Conservation (phyloP, 768 basidiomycete species). For the Trichaptum fuscoviolaceum region DNA sequence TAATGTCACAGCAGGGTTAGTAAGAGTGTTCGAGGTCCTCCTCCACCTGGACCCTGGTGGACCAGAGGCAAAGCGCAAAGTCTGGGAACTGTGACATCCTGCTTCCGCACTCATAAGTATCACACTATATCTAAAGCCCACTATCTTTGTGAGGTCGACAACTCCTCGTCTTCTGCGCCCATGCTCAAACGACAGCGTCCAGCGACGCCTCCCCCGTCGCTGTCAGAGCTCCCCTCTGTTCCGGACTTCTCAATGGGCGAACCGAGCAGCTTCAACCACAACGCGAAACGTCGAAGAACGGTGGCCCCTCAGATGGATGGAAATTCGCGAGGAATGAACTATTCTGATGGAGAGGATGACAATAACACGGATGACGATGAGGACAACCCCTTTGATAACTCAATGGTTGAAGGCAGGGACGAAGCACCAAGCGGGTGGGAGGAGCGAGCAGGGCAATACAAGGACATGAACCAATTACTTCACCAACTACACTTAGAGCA, state of each 20-base stretch:
- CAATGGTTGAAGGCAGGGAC: conserved; percentile 23
- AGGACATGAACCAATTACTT: conserved; percentile 56
- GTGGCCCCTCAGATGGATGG: conserved; percentile 50
- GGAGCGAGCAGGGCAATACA: conserved; percentile 39
- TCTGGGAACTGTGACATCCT: neutral
- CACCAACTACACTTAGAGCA: conserved; percentile 66
- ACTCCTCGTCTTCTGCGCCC: neutral
- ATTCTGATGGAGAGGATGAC: conserved; percentile 13
- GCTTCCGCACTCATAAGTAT: neutral
- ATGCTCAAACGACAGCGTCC: conserved; percentile 20
- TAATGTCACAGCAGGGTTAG: too few species aligned
- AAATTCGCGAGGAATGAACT: conserved; percentile 41
- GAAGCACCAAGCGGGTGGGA: conserved; percentile 13
- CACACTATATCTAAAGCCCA: neutral
- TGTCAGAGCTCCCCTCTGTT: conserved; percentile 10
- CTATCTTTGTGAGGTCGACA: neutral
- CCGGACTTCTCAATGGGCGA: conserved; percentile 19
- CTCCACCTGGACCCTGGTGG: neutral
- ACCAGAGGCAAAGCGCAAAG: too few species aligned
- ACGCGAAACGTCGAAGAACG: conserved; percentile 50
- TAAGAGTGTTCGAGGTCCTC: neutral
- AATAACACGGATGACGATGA: conserved; percentile 29
- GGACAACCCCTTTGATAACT: conserved; percentile 18
- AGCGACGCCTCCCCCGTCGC: conserved; percentile 12
- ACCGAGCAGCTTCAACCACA: conserved; percentile 25